Evolutionary conservation across 2,329 filamentous ascomycete genomes (phyloP), one percentile per base, ranked within the genome.

Genomic region (Lizonia empirigonia): DNA sequence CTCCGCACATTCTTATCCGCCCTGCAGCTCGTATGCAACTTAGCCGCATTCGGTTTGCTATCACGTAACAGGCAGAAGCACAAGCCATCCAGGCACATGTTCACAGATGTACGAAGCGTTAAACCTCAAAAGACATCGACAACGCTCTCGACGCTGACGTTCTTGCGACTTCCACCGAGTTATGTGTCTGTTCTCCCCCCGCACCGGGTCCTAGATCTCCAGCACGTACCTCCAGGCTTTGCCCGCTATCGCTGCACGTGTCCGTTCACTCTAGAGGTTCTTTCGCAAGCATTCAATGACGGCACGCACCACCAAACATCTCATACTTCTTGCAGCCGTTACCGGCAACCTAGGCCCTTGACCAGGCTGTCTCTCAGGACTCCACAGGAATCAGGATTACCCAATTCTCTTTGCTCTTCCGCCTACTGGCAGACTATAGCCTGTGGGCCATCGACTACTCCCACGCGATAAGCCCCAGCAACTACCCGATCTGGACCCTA

Each of bases 301-400:
- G 61, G 68, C 70, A 63, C 70, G 70, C 63, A 73, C 65, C 64
- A 73, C 72, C 60, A 64, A 71, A 64, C 71, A 74, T 59, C 72
- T 75, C 63, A 72, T 76, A 38, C 73, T 75, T 58, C 72, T 75
- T 63, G 61, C 69, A 55, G 70, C 70, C 64, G 65, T 72, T 49
- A 67, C 69, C 39, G 70, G 70, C 65, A 73, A 73, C 59, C 49
- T 73, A 51, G 70, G 70, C 44, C 70, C 69, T 49, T 67, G 56
- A 65, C 50, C 53, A 41, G 27, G 34, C 39, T 53, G 41, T 38
- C 48, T 50, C 46, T 38, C 45, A 37, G 44, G 37, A 29, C 16
- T 48, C 30, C 49, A 40, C 49, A 41, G 24, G 26, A 41, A 46
- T 27, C 53, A 50, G 50, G 45, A 60, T 61, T 62, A 58, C 59